These are phyloP conservation scores for Lasiodiplodia hormozganensis DNA, from an alignment of 2,329 filamentous ascomycete species.

Conservation along the genomic window DNA sequence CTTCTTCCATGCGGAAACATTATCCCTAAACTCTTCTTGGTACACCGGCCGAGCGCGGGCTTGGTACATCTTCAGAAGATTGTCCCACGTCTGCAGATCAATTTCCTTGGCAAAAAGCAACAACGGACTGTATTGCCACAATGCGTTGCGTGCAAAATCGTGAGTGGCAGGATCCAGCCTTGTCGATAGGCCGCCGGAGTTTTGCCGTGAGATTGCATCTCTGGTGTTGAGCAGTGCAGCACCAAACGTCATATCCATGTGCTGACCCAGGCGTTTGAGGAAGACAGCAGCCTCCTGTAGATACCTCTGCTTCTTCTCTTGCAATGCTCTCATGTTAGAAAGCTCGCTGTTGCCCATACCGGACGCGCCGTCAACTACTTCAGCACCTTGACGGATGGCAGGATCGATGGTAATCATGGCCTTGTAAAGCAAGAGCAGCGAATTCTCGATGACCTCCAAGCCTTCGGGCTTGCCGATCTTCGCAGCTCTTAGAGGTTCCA, in stretches of 20 bases:
- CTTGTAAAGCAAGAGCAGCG: constrained; percentile 83
- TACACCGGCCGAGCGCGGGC: constrained; percentile 78
- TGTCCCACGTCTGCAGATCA: constrained; percentile 81
- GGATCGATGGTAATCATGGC: constrained; percentile 95
- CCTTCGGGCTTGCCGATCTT: constrained; percentile 75
- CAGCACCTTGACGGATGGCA: constrained; percentile 64
- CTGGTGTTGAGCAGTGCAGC: constrained; percentile 74
- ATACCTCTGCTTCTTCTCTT: constrained; percentile 93
- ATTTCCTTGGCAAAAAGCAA: constrained; percentile 89
- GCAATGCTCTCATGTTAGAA: constrained; percentile 88
- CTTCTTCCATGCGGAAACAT: constrained; percentile 79
- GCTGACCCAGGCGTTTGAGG: constrained; percentile 78
- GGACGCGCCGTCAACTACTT: constrained; percentile 36
- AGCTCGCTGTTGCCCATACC: constrained; percentile 76
- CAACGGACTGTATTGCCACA: constrained; percentile 89
- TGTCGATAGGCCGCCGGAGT: constrained; percentile 46
- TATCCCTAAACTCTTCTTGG: constrained; percentile 80
- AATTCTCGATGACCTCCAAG: constrained; percentile 77
- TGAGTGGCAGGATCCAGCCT: constrained; percentile 75
- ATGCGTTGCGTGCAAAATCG: constrained; percentile 71
- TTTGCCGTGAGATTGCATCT: constrained; percentile 64
- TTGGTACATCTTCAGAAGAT: constrained; percentile 80
- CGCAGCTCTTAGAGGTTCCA: constrained; percentile 75
- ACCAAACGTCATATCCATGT: constrained; percentile 82
- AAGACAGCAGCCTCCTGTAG: constrained; percentile 77